Percentiles rank a stretch among this genome's conserved stretches.
These are phyloP conservation scores for Blastocystis sp. DNA, from an alignment of 352 stramenopile species.

Conservation along the genomic window DNA sequence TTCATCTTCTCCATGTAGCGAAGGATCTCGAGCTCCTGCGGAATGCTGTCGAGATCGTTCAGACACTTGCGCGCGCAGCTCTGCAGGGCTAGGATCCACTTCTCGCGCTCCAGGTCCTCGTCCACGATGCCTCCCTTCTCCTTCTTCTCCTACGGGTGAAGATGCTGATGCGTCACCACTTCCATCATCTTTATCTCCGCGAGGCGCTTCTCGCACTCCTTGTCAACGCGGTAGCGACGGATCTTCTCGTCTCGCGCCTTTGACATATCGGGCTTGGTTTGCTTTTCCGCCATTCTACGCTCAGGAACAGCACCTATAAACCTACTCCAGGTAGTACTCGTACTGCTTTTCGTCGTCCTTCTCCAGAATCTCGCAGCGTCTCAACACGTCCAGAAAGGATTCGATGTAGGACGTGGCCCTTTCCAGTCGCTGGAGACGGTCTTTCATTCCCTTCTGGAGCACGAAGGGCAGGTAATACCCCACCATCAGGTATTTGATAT, in stretches of 20 bases:
- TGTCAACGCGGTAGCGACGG: slow-evolving; percentile 29
- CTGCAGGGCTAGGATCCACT: slow-evolving; percentile 51
- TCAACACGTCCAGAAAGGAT: slow-evolving; percentile 65
- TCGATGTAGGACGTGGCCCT: slow-evolving; percentile 53
- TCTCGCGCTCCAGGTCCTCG: slow-evolving; percentile 65
- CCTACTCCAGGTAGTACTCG: slow-evolving; percentile 50
- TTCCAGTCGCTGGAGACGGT: slow-evolving; percentile 51
- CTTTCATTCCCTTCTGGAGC: slow-evolving; percentile 64
- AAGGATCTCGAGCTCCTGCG: slow-evolving; percentile 57
- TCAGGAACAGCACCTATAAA: not conserved
- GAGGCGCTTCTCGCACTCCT: slow-evolving; percentile 25
- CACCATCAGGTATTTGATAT: slow-evolving; percentile 69
- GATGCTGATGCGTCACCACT: not conserved
- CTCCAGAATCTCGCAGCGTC: slow-evolving; percentile 44
- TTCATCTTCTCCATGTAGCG: slow-evolving; percentile 60
- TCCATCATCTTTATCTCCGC: slow-evolving; percentile 50
- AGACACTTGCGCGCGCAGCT: slow-evolving; percentile 46
- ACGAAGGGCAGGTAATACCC: slow-evolving; percentile 58
- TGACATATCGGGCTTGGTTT: slow-evolving; percentile 3
- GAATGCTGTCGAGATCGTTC: slow-evolving; percentile 62
- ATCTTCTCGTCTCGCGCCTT: slow-evolving; percentile 54
- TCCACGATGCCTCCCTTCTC: slow-evolving; percentile 62
- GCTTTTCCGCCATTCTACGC: slow-evolving; percentile 19
- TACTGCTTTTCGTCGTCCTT: slow-evolving; percentile 30
- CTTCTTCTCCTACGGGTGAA: slow-evolving; percentile 46